A percentile compares a stretch with the other conserved stretches of the same genome.
Evolutionary conservation across 169 alveolate species (phyloP).

Genomic region (Perkinsus olseni): DNA sequence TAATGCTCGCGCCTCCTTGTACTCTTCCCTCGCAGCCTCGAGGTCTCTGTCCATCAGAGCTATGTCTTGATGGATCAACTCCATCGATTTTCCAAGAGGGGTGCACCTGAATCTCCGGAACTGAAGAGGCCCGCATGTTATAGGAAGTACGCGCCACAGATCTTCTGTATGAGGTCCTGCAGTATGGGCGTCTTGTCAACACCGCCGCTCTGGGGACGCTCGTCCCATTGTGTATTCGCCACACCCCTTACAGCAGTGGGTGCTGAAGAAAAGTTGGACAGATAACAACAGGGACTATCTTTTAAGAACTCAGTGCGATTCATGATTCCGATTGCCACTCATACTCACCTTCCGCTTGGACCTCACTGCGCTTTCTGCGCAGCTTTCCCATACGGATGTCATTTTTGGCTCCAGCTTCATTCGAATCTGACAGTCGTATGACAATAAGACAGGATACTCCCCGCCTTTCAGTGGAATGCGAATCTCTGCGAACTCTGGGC

Average conservation of each 20-base stretch:
- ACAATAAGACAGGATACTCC: too few species aligned
- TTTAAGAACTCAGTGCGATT: too few species aligned
- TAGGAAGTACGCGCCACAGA: background rate
- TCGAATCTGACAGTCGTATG: too few species aligned
- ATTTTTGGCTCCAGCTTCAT: background rate
- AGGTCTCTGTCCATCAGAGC: background rate
- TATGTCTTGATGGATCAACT: background rate
- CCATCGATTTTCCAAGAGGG: background rate
- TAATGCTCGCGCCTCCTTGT: background rate
- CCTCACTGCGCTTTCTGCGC: background rate
- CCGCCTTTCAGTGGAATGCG: too few species aligned
- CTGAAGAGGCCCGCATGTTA: background rate
- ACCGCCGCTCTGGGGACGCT: background rate
- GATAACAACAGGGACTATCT: too few species aligned
- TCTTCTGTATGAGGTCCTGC: background rate
- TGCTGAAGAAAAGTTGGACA: background rate
- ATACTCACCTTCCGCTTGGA: background rate
- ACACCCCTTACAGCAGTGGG: background rate
- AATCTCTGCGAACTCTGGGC: background rate
- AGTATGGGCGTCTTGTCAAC: background rate
- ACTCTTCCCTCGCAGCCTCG: background rate
- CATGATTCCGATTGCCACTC: too few species aligned
- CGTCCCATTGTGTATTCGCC: background rate
- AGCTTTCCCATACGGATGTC: background rate
- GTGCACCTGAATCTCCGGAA: background rate